Percentiles rank a stretch among this genome's conserved stretches.
These are phyloP conservation scores for Corymbia calophylla DNA, from an alignment of 441 rosid genomes.

Conservation along the genomic window DNA sequence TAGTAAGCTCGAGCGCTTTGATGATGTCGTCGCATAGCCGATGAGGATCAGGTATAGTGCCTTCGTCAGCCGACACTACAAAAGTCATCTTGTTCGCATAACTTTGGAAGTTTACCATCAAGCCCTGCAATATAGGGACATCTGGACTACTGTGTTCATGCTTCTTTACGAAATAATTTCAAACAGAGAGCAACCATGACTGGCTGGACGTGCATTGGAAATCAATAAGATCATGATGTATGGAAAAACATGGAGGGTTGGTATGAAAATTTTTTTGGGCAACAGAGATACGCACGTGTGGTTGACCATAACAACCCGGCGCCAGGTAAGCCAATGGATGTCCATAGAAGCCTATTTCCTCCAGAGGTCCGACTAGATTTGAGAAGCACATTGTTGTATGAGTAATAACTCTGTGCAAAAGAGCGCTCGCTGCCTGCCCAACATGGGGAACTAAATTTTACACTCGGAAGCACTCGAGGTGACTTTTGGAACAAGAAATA, in stretches of 20 bases:
- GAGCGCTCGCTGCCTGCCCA: not conserved
- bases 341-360: conserved; percentile 9
- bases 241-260: not conserved
- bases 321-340: conserved; percentile 17
- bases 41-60: conserved; percentile 21
- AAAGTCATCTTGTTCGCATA: conserved; percentile 25
- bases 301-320: conserved; percentile 12
- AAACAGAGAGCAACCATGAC: not conserved
- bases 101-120: conserved; percentile 35
- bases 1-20: conserved; percentile 19
- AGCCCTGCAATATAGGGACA: conserved; percentile 13
- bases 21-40: conserved; percentile 24
- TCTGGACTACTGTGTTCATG: not conserved
- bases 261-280: not conserved
- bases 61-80: conserved; percentile 25
- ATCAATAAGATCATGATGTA: not conserved
- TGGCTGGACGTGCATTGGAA: not conserved
- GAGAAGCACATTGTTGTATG: conserved; percentile 12
- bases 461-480: not conserved
- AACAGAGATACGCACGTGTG: not conserved
- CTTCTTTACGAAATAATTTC: not conserved
- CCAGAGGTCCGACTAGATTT: conserved; percentile 13
- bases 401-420: not conserved
- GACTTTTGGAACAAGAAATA: not conserved
- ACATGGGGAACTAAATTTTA: not conserved